Evolutionary conservation across 176 grass and related monocot species (phyloP), one percentile per base, ranked within the genome.

Genomic region (Zoysia pacifica): DNA sequence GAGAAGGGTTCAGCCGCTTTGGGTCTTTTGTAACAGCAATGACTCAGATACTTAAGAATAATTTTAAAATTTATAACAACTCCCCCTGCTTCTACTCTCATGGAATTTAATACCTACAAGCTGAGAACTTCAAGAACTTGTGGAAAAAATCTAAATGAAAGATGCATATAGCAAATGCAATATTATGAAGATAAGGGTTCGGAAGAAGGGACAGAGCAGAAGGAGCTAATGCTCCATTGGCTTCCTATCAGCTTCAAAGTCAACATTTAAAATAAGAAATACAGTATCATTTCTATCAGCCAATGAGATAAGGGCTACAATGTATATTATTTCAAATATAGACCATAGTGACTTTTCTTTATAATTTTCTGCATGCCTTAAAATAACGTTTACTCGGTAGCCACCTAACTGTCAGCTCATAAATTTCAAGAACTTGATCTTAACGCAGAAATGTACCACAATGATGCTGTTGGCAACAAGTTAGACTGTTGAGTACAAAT

Each of bases 401-500:
- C 9, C 47, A 54, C 11, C n/a, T 56, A 28, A 75, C 38, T 56
- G n/a, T 65, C 37, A 54, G 11, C 2, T 64, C n/a, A 28, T 28
- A 28, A 28, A 28, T 6, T n/a, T 56, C 15, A n/a, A 35, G 37
- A 35, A 49, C 41, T 66, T 54, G 72, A 76, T 19, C 14, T 12
- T 63, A 53, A 56, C 53, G 44, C 40, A 64, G 28, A 87, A 39
- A 69, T 63, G 54, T 47, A 1, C 37, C 19, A 46, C 44, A 54
- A 75, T 76, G 65, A 59, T 14, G 5, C 7, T 51, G 15, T 48
- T 56, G 20, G 50, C 3, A 56, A 7, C 16, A 65, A 48, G 20
- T 19, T 75, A 63, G 45, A 79, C 53, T 54, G 52, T 73, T 51
- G 20, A 62, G 54, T 69, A 79, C 11, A 20, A 75, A 43, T 11